Conservation (phyloP, 345 rosid species). For the Aethionema arabicum region DNA sequence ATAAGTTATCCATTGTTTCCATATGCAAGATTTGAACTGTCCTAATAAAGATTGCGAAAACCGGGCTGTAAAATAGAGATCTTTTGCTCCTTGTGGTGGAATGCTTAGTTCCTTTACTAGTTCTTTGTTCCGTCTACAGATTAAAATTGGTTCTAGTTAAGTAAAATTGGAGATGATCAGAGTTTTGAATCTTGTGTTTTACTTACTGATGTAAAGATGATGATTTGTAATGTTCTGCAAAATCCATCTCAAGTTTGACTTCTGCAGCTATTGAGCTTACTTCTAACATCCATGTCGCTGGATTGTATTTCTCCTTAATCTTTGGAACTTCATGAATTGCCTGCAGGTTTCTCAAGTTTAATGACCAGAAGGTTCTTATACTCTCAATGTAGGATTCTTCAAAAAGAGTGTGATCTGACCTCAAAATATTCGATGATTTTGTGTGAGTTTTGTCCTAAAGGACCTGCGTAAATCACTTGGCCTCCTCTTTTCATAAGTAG, state of each 20-base stretch:
- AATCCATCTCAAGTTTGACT: conserved; percentile 61
- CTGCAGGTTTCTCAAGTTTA: conserved; percentile 29
- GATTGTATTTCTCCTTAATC: conserved; percentile 72
- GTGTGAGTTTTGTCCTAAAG: conserved; percentile 61
- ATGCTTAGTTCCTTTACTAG: conserved; percentile 54
- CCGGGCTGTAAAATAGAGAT: conserved; percentile 49
- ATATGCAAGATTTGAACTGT: conserved; percentile 63
- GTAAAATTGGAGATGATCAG: background rate
- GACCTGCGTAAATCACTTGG: conserved; percentile 74
- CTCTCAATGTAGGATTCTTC: background rate
- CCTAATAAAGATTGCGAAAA: conserved; percentile 54
- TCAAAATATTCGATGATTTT: conserved; percentile 72
- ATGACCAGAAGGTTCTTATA: conserved; percentile 2
- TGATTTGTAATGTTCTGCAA: conserved; percentile 62
- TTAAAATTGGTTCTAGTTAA: background rate
- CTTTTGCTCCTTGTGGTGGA: conserved; percentile 49
- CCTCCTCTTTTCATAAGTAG: conserved; percentile 89
- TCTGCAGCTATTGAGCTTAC: conserved; percentile 82
- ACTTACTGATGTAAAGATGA: conserved; percentile 62
- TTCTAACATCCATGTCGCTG: conserved; percentile 93
- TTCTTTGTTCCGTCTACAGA: conserved; percentile 54
- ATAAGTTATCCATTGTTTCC: conserved; percentile 72
- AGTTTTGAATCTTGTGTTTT: background rate
- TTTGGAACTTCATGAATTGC: conserved; percentile 57
- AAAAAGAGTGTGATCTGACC: conserved; percentile 38